Conservation (phyloP, 139 green algal species). For the Coccomyxa sp. region DNA sequence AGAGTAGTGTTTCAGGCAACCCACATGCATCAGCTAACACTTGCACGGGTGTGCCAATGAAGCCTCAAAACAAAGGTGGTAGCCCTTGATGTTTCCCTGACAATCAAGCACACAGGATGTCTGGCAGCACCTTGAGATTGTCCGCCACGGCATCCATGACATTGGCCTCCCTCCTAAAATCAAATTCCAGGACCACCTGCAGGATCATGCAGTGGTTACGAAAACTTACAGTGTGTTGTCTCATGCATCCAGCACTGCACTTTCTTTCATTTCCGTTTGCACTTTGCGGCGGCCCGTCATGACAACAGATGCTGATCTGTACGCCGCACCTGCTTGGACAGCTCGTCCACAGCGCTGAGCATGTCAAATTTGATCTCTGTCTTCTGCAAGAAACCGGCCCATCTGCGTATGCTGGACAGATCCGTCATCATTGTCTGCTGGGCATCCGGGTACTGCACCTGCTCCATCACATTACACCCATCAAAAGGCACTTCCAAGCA, state of each 20-base stretch:
- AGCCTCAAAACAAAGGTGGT: neutral
- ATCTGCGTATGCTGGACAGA: slow-evolving; percentile 71
- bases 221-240: neutral
- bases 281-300: too few relatives aligned
- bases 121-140: slow-evolving; percentile 45
- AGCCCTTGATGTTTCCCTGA: neutral
- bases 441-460: slow-evolving; percentile 82
- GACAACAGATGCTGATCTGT: neutral
- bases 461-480: slow-evolving; percentile 2
- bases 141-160: slow-evolving; percentile 81
- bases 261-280: too few relatives aligned
- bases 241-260: too few relatives aligned
- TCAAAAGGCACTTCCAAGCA: neutral
- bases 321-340: slow-evolving; percentile 58
- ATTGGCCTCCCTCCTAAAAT: slow-evolving; percentile 81
- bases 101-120: neutral
- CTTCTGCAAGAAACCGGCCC: slow-evolving; percentile 71
- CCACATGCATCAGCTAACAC: neutral
- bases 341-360: slow-evolving; percentile 84
- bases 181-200: slow-evolving; percentile 80
- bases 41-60: neutral
- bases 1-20: slow-evolving; percentile 31
- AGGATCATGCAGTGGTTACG: neutral
- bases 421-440: slow-evolving; percentile 72
- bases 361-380: slow-evolving; percentile 91